These are phyloP conservation scores for Fusarium bactridioides DNA, from an alignment of 2,329 filamentous ascomycete species.

Conservation along the genomic window DNA sequence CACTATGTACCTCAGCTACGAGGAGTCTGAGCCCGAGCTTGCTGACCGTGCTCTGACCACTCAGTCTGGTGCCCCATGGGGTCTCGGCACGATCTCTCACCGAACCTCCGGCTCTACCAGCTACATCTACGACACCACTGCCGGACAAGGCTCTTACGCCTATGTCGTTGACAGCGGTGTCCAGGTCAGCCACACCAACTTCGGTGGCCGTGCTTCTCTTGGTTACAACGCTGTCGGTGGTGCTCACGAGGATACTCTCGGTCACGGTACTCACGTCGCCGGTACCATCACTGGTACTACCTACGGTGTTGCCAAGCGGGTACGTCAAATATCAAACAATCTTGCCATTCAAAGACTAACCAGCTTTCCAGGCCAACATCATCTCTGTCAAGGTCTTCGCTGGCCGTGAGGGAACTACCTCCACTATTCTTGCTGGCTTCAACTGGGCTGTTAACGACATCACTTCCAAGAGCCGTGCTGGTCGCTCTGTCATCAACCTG, in stretches of 20 bases:
- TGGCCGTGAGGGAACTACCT: constrained; percentile 28
- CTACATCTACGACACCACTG: constrained; percentile 60
- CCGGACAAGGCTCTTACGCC: constrained; percentile 60
- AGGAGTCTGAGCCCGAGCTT: constrained; percentile 23
- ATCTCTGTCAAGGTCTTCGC: constrained; percentile 47
- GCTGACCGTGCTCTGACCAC: constrained; percentile 37
- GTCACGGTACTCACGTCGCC: constrained; percentile 55
- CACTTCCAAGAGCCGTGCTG: constrained; percentile 45
- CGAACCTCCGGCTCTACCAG: constrained; percentile 32
- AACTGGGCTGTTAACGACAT: constrained; percentile 52
- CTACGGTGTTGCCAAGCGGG: constrained; percentile 55
- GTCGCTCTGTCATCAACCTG: constrained; percentile 49
- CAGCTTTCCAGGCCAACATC: constrained; percentile 31
- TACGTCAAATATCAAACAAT: not conserved
- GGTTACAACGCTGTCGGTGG: constrained; percentile 49
- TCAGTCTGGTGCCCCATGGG: constrained; percentile 36
- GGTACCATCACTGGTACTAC: constrained; percentile 50
- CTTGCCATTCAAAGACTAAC: not conserved
- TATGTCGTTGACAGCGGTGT: constrained; percentile 72
- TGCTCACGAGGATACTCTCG: constrained; percentile 46
- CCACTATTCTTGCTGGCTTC: constrained; percentile 50
- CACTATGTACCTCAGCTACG: constrained; percentile 23
- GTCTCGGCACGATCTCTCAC: constrained; percentile 41
- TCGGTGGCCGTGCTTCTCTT: constrained; percentile 55
- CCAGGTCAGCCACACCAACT: constrained; percentile 58